Evolutionary conservation across 257 asterid species (phyloP), one percentile per base, ranked within the genome.

Genomic region (Primulina tabacum): DNA sequence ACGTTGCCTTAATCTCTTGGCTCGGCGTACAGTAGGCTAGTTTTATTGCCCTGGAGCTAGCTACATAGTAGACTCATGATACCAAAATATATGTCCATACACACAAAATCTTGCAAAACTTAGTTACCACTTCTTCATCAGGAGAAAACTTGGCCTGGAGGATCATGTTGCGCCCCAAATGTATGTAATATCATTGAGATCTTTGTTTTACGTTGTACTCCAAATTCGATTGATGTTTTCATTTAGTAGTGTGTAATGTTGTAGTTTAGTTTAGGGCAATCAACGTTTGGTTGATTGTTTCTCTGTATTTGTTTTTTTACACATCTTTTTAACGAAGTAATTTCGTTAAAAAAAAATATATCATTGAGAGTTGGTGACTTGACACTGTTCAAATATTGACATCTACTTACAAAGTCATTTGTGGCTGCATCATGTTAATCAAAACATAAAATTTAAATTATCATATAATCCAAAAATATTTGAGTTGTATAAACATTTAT

Each of bases 21-120:
- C 62, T 62, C 71, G 43, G 55, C 7, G 74, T 67, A 52, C 58
- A 53, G 65, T 67, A 73, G 53, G 53, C 76, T 84, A 76, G 81
- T 81, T 76, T 74, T 82, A 78, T 72, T 82, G 87, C 74, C 84
- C 87, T 79, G 81, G 72, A 73, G 64, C 71, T 60, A 71, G 7
- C 71, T 64, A 71, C 69, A 43, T 52, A 68, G 20, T 59, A 65
- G 75, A 65, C 59, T 32, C 34, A 78, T 77, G 53, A 68, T 50
- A 40, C 61, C 77, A 56, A 62, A 59, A 72, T 61, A 65, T 29
- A 56, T 34, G 68, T 34, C 62, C 66, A 47, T 57, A 64, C 18
- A 34, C 56, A 79, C 72, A 67, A 14, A 47, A 14, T 47, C n/a
- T 47, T 47, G 55, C 55, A 47, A 47, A 47, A 47, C n/a, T 3